Base-by-base conservation (phyloP, 2,329 filamentous ascomycete genomes). In the Arthrobotrys pseudoclavata region DNA sequence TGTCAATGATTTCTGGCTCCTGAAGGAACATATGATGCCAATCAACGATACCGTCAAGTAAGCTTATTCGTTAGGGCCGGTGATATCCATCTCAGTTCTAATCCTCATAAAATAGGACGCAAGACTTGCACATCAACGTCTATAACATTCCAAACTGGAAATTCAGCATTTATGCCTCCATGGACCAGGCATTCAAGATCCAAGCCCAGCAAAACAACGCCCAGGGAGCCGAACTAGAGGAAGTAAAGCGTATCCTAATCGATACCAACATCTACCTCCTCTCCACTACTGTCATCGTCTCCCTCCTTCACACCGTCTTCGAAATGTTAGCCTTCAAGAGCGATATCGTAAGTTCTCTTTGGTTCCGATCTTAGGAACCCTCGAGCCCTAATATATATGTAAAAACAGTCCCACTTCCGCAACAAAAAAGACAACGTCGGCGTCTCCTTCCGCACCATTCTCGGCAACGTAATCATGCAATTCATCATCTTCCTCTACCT, bases 381-480 rank as follows among this genome's bases (percentile, higher is more conserved):
- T 40, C 40, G 10, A 20, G 20, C 69, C 50, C 68, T 86, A 85
- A 47, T 6, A 29, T n/a, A 29, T n/a, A 15, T 18, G 9, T 13
- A 6, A n/a, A 37, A 37, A 57, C 15, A 77, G 74, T 87, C 94
- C 60, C 96, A 99, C 85, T 99, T 96, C 89, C 93, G 94, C 83
- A 97, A 98, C 87, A 99, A 99, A 91, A 99, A 99, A 87, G 96
- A 98, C 86, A 96, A 97, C 75, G 92, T 99, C 29, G 96, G 96
- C 79, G 97, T 97, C 53, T 97, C 94, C 0, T 92, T 99, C 76
- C 93, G 96, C 71, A 96, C 95, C 34, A 99, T 99, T 82, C 87
- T 99, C 71, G 94, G 93, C 83, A 99, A 98, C 82, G 94, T 98
- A 79, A 94, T 98, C 84, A 99, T 99, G 96, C 96, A 99, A 84